Base-by-base conservation (phyloP, 768 basidiomycete genomes). In the Pleurotus ostreatus region DNA sequence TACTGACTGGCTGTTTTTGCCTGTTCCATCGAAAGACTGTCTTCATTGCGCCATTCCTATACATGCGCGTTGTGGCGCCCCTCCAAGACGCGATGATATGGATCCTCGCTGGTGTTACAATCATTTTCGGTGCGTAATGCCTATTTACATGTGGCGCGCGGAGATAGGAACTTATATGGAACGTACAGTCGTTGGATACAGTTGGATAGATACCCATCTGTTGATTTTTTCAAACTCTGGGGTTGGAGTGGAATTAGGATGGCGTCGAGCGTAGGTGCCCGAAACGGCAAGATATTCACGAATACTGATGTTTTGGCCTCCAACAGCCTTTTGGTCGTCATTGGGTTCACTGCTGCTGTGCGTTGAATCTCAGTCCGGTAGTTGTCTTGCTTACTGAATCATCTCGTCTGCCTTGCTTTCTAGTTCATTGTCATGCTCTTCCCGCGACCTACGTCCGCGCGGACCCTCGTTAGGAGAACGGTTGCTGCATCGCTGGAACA, bases 121-220 rank as follows among this genome's bases (percentile, higher is more conserved):
- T 69, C 26, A 20, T 48, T 25, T 23, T 37, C 20, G 44, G 39
- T 57, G 12, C n/a, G 16, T 30, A 30, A 30, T 9, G 30, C 34
- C 40, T 25, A 41, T 34, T n/a, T 16, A 6, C 18, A 22, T 38
- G 43, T 11, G 15, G 23, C 7, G n/a, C 12, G 23, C 30, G 12
- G 18, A 26, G 25, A 25, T 8, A 25, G 22, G 46, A 45, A n/a
- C 34, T 43, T 37, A 20, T 47, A 56, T 0, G 81, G 78, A 2
- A 70, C 74, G 48, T 65, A 72, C 83, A 16, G 69, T 80, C 13
- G 61, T 81, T 2, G 83, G 83, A 0, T 85, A 84, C 62, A 63
- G 78, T 0, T 84, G 80, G 80, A 71, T 84, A 40, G 83, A 85
- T 58, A 76, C 73, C 2, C 78, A 84, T 61, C 60, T 78, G 2